Evolutionary conservation across 176 grass and related monocot species (phyloP), one percentile per base, ranked within the genome.

Genomic region (Avena insularis): DNA sequence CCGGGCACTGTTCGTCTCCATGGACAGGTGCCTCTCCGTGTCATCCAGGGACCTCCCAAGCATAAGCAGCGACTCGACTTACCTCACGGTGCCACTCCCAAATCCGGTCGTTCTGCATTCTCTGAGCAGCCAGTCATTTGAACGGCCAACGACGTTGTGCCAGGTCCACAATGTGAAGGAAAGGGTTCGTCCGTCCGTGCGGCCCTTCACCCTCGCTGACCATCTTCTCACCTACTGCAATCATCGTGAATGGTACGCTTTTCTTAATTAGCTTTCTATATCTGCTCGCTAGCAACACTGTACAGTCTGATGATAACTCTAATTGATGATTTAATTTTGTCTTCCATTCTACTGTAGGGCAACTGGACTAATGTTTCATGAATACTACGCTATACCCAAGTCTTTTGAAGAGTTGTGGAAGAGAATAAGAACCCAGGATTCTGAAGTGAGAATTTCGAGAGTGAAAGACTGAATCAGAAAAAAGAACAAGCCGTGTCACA

Each of bases 171-270:
- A 90, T 49, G 1, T 8, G 0, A 43, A 50, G n/a, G 71, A 84
- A 72, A 45, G 40, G 73, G 63, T 85, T 35, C 59, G 83, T 4
- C 73, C 87, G 0, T 89, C 82, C 0, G 79, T 90, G 11, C 62
- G 82, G 23, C 76, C 83, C 38, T 90, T 63, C 70, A 81, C 82
- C 54, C 16, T 85, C 15, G 35, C 75, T 45, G 66, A 90, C 76
- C 88, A 90, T 81, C 38, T 84, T 16, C 47, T 74, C 14, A 79
- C 85, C n/a, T 88, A 58, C 48, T 82, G 71, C n/a, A 36, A 40
- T 3, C 81, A 57, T 45, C 10, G 12, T 20, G 49, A 83, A 16
- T 83, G 66, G 81, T 82, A 82, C 6, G 14, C 5, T 23, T 82
- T 68, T 68, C 61, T 15, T 16, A 53, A 16, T 12, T 35, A 16